Base-by-base conservation (phyloP, 257 asterid species). In the Thymus mandschuricus region DNA sequence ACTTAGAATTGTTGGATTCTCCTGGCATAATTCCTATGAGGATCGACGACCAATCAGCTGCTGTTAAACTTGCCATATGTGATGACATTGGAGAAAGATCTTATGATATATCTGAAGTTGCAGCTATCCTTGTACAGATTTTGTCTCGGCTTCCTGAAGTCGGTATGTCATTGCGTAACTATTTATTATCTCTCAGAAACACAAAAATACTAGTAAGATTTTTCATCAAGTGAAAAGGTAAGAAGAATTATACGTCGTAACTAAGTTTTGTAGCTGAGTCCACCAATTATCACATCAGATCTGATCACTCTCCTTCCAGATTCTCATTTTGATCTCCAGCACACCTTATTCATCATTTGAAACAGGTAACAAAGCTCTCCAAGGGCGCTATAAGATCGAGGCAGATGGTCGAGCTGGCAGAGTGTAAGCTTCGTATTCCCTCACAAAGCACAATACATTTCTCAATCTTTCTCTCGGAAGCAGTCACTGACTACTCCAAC, bases 11-110 rank as follows among this genome's bases (percentile, higher is more conserved):
- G 80, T 83, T 92, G 66, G 99, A 95, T 81, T 91, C 99, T 52
- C 98, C 99, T 52, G 98, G 99, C 13, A 84, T 94, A 67, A 86
- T 91, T 76, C 98, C 98, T 46, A 94, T 94, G 99, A 88, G 98
- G 80, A 88, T 89, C 71, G 88, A 87, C 51, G 97, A 93, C 79
- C 98, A 91, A 66, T 75, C 96, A 69, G 92, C 96, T 72, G 97
- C 97, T 50, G 78, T 93, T 56, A 93, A 93, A 80, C 97, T 93
- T 60, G 97, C 98, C 75, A 88, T 93, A 56, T 93, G 98, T 54
- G 96, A 93, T 79, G 98, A 93, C 81, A 93, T 91, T 79, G 98
- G 98, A 30, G 98, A 93, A 84, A 82, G 96, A 78, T 91, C 96
- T 65, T 93, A 93, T 71, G 89, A 93, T 81, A 73, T 81, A 58